Base-by-base conservation (phyloP, 495 filamentous ascomycete genomes). In the Cudoniella acicularis region DNA sequence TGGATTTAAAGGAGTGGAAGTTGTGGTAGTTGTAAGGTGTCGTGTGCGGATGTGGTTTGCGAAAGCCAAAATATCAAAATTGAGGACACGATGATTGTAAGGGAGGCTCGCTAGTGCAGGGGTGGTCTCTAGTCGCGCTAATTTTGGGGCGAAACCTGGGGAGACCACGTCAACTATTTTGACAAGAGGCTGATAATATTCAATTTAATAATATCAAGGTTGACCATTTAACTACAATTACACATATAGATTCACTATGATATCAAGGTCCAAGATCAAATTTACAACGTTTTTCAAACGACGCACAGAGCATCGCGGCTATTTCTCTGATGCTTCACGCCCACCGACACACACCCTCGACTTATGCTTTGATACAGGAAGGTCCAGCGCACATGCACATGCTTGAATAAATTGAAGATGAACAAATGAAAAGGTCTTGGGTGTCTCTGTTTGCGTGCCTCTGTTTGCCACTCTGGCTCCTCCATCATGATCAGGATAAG, bases 61-160 rank as follows among this genome's bases (percentile, higher is more conserved):
- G 30, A n/a, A n/a, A 36, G 4, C 30, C 42, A 54, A 49, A 50
- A 20, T 54, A 43, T 67, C 63, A 67, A n/a, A n/a, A 70, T 70
- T 71, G 66, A 71, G 69, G 69, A 67, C 69, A 71, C 69, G 69
- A 69, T 70, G 61, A 63, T 49, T 49, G 46, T 2, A 63, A 21
- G n/a, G 30, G 30, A 36, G 30, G 30, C 30, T 36, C 30, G 30
- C 13, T n/a, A n/a, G 30, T 36, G 30, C 30, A 36, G 30, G 30
- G 30, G 30, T 36, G 4, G 30, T 36, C 6, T 4, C 30, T 36
- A 36, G 30, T 36, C 30, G 13, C 30, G 30, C 30, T 36, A 36
- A 36, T 36, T 13, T 13, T 36, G 30, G 30, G 30, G 13, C 30
- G 30, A 36, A 36, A 6, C 30, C 13, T 4, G 30, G 30, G 30